Base-by-base conservation (phyloP, 345 rosid genomes). In the Boechera stricta region DNA sequence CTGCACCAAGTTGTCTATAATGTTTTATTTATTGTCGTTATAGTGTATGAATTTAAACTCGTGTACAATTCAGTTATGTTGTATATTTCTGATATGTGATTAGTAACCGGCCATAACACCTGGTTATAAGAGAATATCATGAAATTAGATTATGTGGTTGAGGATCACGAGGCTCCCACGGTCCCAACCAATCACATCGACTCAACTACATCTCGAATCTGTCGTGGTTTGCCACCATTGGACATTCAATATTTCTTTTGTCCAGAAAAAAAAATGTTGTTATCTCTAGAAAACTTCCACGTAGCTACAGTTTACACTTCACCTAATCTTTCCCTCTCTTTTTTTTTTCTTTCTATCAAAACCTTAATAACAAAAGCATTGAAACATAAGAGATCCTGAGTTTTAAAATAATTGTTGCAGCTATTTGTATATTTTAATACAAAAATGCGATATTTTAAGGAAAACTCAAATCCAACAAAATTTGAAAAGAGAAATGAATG, bases 121-220 rank as follows among this genome's bases (percentile, higher is more conserved):
- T 7, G 52, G 52, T 28, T 35, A 62, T 10, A 16, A 26, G 31
- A 63, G 59, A 77, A 53, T 53, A 70, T 63, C 65, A 64, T 45
- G 66, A 71, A 36, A 36, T 62, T 21, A 55, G 53, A 26, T 38
- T 71, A 55, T 60, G 75, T 73, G 75, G 82, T 73, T 68, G 82
- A 73, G 74, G 67, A 67, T 78, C 77, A 78, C 77, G 82, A 79
- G 74, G 71, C 74, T 79, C 78, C 74, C 60, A 79, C 65, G 64
- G 48, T 59, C 35, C 15, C 5, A 67, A 67, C 74, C 74, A 61
- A 79, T 78, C 64, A 79, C 65, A 68, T 60, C 60, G 36, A 63
- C 58, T 31, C 56, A 72, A 66, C 69, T 47, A 57, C 36, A 78
- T 58, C 76, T 77, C 76, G 76, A 77, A 71, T 58, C 69, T 78